A percentile compares a stretch with the other conserved stretches of the same genome.
These are phyloP conservation scores for Ceratocystis colombiana DNA, from an alignment of 2,329 filamentous ascomycete species.

Conservation along the genomic window DNA sequence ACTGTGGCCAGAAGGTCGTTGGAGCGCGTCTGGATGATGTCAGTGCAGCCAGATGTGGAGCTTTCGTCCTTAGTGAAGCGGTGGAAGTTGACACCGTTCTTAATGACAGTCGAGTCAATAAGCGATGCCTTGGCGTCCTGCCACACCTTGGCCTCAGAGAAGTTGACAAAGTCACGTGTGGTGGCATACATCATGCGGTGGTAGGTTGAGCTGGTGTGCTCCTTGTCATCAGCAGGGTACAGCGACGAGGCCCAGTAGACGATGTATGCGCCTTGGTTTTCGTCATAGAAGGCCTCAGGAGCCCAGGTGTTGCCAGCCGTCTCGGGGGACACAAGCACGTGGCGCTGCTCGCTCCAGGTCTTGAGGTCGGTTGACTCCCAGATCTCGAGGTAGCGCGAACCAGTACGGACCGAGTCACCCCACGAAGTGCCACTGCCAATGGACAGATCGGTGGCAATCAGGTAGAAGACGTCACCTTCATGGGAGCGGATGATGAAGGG, in stretches of 20 bases:
- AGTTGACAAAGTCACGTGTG: constrained; percentile 43
- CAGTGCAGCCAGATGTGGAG: constrained; percentile 41
- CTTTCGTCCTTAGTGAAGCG: constrained; percentile 49
- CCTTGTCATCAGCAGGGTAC: constrained; percentile 35
- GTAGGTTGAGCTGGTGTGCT: constrained; percentile 38
- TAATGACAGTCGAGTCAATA: constrained; percentile 44
- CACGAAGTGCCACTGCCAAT: constrained; percentile 46
- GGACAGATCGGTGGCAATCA: constrained; percentile 45
- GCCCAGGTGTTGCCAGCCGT: constrained; percentile 47
- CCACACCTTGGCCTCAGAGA: constrained; percentile 40
- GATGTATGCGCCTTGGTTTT: constrained; percentile 35
- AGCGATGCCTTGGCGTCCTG: constrained; percentile 42
- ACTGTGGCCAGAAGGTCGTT: constrained; percentile 35
- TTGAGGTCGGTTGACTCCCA: constrained; percentile 44
- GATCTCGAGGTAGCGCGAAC: constrained; percentile 43
- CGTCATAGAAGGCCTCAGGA: constrained; percentile 43
- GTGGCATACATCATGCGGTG: constrained; percentile 45
- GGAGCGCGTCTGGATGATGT: constrained; percentile 46
- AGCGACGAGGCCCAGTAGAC: constrained; percentile 41
- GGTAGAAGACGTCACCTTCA: constrained; percentile 43
- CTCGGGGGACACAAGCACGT: constrained; percentile 40
- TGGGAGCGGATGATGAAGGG: constrained; percentile 44
- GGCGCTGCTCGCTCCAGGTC: constrained; percentile 43
- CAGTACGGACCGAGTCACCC: constrained; percentile 38
- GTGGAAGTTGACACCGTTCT: constrained; percentile 37